Percentiles rank a stretch among this genome's conserved stretches.
These are phyloP conservation scores for Ophiostoma angusticollis DNA, from an alignment of 2,329 filamentous ascomycete species.

Conservation along the genomic window DNA sequence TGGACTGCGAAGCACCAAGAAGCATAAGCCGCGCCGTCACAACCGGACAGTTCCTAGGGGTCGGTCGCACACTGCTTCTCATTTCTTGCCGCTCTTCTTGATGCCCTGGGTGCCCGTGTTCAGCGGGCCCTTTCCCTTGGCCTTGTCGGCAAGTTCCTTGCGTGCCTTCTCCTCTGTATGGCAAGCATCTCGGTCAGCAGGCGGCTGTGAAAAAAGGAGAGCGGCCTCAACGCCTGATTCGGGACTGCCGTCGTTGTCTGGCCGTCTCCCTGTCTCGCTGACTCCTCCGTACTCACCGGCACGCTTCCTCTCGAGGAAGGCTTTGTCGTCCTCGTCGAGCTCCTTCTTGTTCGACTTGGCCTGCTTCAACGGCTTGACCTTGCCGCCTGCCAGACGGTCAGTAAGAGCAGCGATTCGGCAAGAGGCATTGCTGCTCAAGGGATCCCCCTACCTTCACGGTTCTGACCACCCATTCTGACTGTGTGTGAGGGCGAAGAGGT, in stretches of 20 bases:
- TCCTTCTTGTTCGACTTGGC: conserved; percentile 77
- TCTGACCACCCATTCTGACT: conserved; percentile 54
- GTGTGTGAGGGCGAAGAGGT: too few relatives aligned
- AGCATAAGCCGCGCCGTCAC: too few relatives aligned
- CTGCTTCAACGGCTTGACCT: conserved; percentile 75
- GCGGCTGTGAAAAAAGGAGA: too few relatives aligned
- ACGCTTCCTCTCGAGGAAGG: conserved; percentile 70
- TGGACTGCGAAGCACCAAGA: too few relatives aligned
- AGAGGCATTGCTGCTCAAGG: too few relatives aligned
- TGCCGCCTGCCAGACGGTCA: conserved; percentile 53
- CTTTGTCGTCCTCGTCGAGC: conserved; percentile 74
- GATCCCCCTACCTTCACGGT: conserved; percentile 59
- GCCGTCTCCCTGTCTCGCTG: not conserved
- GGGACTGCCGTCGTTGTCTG: not conserved
- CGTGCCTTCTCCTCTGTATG: conserved; percentile 64
- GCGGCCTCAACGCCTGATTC: not conserved
- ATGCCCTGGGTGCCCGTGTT: conserved; percentile 78
- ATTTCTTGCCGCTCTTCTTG: conserved; percentile 97
- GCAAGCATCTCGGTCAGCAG: too few relatives aligned
- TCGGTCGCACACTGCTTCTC: conserved; percentile 28
- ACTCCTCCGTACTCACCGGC: conserved; percentile 50
- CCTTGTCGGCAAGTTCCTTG: conserved; percentile 72
- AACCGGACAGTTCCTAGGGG: too few relatives aligned
- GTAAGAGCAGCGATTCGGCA: too few relatives aligned
- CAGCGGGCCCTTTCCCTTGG: conserved; percentile 77